Base-by-base conservation (phyloP, 495 filamentous ascomycete species). In the Endocarpon pusillum region DNA sequence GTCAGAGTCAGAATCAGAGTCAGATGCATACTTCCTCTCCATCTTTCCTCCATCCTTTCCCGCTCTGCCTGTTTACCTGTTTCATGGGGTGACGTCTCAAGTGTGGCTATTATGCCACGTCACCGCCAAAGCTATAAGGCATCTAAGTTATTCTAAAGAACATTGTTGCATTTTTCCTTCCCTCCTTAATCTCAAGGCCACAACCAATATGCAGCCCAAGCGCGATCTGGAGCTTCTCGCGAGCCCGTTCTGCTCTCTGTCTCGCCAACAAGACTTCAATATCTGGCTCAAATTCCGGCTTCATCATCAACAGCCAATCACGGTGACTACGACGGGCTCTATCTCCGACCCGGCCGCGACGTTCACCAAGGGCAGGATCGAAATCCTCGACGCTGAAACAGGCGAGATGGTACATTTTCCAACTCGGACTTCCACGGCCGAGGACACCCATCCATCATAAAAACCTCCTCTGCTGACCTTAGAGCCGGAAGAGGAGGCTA, bases 321-420 rank as follows among this genome's bases (percentile, higher is more conserved):
- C 31, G 4, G 4, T 33, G 4, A n/a, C n/a, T 19, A 33, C n/a
- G n/a, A 11, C 14, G 14, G 31, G 31, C 1, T 15, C 31, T 3
- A 33, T 33, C 19, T 18, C 19, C 12, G 31, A 33, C 10, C 31
- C 31, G 11, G 14, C 12, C n/a, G 31, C 31, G 4, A 19, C 19
- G 11, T 33, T 33, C 31, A 15, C 31, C 11, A n/a, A 15, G 31
- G 19, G 19, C 18, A 2, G 31, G 19, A 33, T 33, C 11, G 12
- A 33, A 19, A 33, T 33, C 3, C n/a, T 33, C 31, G 31, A 33
- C 31, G n/a, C 3, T 19, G 31, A 33, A 11, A 33, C 31, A n/a
- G 31, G 31, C 5, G 19, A 15, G 4, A 28, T 12, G 25, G 6
- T 28, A 12, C 25, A 6, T 12, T 4, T 28, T n/a, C 3, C 31